These are phyloP conservation scores for Penicillium sp. DNA, from an alignment of 2,329 filamentous ascomycete genomes.

Conservation along the genomic window DNA sequence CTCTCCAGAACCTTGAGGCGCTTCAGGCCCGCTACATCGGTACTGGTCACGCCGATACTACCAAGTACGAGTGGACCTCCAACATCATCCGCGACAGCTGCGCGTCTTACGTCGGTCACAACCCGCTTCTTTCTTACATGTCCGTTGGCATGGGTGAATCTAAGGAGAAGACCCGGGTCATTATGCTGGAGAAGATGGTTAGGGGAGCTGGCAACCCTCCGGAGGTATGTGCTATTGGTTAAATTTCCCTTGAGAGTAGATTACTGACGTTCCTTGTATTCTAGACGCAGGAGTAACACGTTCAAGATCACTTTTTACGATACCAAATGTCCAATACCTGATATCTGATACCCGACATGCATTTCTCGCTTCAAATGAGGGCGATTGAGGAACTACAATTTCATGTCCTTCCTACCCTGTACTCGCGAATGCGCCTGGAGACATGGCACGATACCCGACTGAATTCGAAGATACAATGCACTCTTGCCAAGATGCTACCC, in stretches of 20 bases:
- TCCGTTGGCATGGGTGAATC: slow-evolving; percentile 84
- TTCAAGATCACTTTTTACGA: neutral
- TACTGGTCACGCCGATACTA: slow-evolving; percentile 94
- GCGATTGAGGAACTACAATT: neutral
- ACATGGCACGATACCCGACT: neutral
- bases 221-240: slow-evolving; percentile 47
- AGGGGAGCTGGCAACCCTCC: slow-evolving; percentile 66
- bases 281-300: neutral
- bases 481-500: neutral
- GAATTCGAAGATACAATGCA: neutral
- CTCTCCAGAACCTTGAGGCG: slow-evolving; percentile 94
- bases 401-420: neutral
- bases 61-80: slow-evolving; percentile 94
- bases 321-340: neutral
- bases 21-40: slow-evolving; percentile 95
- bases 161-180: slow-evolving; percentile 73
- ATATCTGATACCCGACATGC: neutral
- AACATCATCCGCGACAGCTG: slow-evolving; percentile 96
- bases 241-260: neutral
- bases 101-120: slow-evolving; percentile 84
- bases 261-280: neutral
- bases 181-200: slow-evolving; percentile 75
- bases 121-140: slow-evolving; percentile 84
- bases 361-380: neutral
- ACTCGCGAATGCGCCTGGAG: neutral